Evolutionary conservation across 2,329 filamentous ascomycete genomes (phyloP).

Genomic region (Dendrostoma leiphaemia): DNA sequence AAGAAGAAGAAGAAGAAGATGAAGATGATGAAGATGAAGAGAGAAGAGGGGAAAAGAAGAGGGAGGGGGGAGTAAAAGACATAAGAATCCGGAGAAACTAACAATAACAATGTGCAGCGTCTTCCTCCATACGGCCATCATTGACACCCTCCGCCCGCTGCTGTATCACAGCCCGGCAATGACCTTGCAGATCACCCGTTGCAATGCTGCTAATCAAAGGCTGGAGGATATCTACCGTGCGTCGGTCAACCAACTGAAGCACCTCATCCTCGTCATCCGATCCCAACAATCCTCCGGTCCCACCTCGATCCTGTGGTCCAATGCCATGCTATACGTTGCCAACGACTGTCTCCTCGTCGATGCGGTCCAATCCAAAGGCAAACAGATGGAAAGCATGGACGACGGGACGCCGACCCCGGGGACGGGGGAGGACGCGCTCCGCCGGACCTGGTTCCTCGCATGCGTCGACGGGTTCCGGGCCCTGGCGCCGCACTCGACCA

Average conservation of each 20-base stretch:
- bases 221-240: constrained; percentile 14
- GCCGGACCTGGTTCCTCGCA: constrained; percentile 26
- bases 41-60: too few species aligned
- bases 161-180: neutral
- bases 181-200: neutral
- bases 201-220: neutral
- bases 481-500: constrained; percentile 24
- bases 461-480: constrained; percentile 26
- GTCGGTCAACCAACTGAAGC: constrained; percentile 21
- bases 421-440: constrained; percentile 17
- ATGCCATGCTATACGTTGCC: constrained; percentile 27
- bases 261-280: constrained; percentile 19
- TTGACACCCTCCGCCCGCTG: constrained; percentile 20
- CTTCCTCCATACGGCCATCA: constrained; percentile 17
- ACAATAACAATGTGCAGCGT: constrained; percentile 1
- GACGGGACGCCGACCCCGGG: neutral
- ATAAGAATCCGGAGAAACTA: too few species aligned
- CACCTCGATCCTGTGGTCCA: constrained; percentile 26
- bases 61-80: too few species aligned
- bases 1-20: too few species aligned
- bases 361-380: neutral
- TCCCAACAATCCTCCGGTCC: constrained; percentile 11
- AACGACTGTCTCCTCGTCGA: constrained; percentile 22
- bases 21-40: too few species aligned
- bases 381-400: neutral